phyloP scores from a whole-genome alignment of 805 yeast species.

The Metahyphopichia silvanorum region DNA sequence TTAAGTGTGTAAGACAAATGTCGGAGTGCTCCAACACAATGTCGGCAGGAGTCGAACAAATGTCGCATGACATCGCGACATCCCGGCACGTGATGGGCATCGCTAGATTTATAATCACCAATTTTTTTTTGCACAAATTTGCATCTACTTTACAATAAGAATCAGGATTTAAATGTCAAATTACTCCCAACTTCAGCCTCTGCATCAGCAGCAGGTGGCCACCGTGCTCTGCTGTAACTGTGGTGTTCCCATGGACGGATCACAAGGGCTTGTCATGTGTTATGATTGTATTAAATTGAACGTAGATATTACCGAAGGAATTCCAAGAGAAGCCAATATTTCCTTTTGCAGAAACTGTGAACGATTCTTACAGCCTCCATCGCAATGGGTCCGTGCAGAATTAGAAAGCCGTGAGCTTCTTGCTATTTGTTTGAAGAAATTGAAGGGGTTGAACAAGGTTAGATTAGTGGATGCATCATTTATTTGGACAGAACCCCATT shows the following conservation, averaged over 20 bases:
- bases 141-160: constrained; percentile 2
- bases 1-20: too few relatives aligned
- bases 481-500: constrained; percentile 99
- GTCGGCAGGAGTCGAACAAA: not conserved
- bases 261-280: constrained; percentile 91
- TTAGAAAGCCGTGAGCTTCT: constrained; percentile 89
- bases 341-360: constrained; percentile 98
- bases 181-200: constrained; percentile 41
- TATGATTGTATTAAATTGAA: constrained; percentile 93
- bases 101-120: constrained; percentile 1
- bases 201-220: constrained; percentile 43
- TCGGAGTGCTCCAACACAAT: not conserved
- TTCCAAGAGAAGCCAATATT: constrained; percentile 87
- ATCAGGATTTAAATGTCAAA: constrained; percentile 48
- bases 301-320: constrained; percentile 89
- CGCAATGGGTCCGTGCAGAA: constrained; percentile 87
- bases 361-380: constrained; percentile 90
- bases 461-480: constrained; percentile 90
- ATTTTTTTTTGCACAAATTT: constrained; percentile 3
- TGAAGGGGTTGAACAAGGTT: constrained; percentile 83
- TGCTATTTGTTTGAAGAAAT: constrained; percentile 83
- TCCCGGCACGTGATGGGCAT: constrained; percentile 1
- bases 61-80: constrained; percentile 6
- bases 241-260: constrained; percentile 98
- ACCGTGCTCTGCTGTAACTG: constrained; percentile 97